phyloP scores from a whole-genome alignment of 345 rosid species.

The Gossypium mustelinum region DNA sequence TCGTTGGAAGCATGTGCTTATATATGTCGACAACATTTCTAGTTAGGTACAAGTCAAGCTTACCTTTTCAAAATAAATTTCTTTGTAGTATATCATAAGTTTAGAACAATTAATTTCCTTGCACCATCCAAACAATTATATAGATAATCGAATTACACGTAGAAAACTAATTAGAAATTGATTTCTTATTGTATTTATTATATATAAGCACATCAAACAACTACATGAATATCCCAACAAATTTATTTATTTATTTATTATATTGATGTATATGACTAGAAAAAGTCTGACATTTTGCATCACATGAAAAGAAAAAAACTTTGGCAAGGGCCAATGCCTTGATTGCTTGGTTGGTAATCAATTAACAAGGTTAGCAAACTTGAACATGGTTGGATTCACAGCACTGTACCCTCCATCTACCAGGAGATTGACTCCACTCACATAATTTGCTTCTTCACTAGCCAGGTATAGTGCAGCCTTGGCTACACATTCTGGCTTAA shows the following conservation, averaged over 20 bases:
- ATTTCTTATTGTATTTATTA: neutral
- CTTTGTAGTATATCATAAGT: slow-evolving; percentile 6
- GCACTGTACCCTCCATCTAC: slow-evolving; percentile 42
- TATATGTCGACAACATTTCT: neutral
- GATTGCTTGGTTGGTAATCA: neutral
- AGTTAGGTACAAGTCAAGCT: neutral
- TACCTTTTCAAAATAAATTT: neutral
- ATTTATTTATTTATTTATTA: neutral
- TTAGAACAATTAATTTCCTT: neutral
- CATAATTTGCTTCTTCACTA: slow-evolving; percentile 42
- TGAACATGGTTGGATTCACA: slow-evolving; percentile 28
- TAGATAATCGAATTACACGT: neutral
- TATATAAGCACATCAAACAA: neutral
- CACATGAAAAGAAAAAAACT: neutral
- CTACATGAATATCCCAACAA: neutral
- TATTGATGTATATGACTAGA: neutral
- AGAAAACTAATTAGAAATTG: neutral
- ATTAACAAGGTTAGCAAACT: neutral
- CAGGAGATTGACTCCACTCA: slow-evolving; percentile 37
- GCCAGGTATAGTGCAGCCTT: slow-evolving; percentile 35
- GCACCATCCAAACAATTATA: neutral
- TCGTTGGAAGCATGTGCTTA: neutral
- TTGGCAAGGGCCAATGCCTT: neutral
- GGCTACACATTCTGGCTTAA: slow-evolving; percentile 27
- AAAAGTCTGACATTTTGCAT: neutral